Evolutionary conservation across 176 grass and related monocot species (phyloP), one percentile per base, ranked within the genome.

Genomic region (Echinochloa phyllopogon): DNA sequence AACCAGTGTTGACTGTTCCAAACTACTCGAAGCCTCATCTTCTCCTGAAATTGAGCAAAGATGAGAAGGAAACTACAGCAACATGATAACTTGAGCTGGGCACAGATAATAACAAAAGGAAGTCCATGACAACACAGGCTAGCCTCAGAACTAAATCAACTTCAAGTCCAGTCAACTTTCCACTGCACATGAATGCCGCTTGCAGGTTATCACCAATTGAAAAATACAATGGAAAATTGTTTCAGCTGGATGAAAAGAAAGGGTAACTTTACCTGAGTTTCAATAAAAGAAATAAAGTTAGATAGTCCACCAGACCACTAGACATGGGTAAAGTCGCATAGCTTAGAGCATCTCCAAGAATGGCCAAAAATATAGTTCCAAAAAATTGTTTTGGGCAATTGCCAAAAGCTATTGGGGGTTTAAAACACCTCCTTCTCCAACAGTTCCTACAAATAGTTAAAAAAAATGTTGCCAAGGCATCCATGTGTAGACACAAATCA

Each of bases 1-100:
- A 40, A 84, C 40, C 75, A 92, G 87, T 65, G 91, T 89, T 18
- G 77, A 89, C 80, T 94, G 83, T 83, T 92, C 91, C 83, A 99
- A 85, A 80, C 74, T 83, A 77, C 72, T 78, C 5, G 91, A 99
- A 74, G 79, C 70, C 21, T 92, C 90, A 86, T 96, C 88, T 71
- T 88, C 88, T 79, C 96, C 96, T 99, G 82, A 88, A 88, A 93
- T 33, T 49, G 37, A 53, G 29, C 59, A 84, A 67, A 89, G 47
- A 75, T 86, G 20, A 58, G 21, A 76, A 42, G 37, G 11, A 42
- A 70, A 70, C n/a, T 29, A 58, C 9, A 25, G 23, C 14, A 70
- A 56, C 36, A 68, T 39, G 43, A 80, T 4, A 42, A 51, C 18
- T 66, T 68, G 33, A 38, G 64, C 48, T n/a, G 3, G n/a, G 14